These are phyloP conservation scores for Ceratobasidium theobromae DNA, from an alignment of 1,284 basidiomycete species.

Conservation along the genomic window DNA sequence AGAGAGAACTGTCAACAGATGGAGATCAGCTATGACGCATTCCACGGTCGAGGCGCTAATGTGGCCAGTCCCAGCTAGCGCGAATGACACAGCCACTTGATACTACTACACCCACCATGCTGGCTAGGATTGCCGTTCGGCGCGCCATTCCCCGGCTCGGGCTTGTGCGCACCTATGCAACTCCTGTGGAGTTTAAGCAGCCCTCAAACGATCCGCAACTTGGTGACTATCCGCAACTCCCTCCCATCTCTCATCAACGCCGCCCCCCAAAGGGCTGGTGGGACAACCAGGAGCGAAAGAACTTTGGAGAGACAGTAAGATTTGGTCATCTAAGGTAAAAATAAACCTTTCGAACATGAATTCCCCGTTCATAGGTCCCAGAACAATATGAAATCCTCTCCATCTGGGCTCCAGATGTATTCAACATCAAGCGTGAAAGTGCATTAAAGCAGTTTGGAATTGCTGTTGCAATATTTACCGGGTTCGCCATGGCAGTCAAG, in stretches of 20 bases:
- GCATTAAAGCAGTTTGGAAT: constrained; percentile 66
- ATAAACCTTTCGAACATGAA: neutral
- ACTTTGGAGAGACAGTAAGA: constrained; percentile 80
- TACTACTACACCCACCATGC: constrained; percentile 12
- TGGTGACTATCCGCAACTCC: constrained; percentile 75
- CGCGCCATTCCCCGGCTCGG: constrained; percentile 38
- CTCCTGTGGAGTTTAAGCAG: constrained; percentile 36
- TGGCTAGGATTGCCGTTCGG: constrained; percentile 31
- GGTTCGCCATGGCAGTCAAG: constrained; percentile 59
- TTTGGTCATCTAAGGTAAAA: constrained; percentile 24
- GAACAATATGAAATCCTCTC: constrained; percentile 81
- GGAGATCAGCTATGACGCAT: constrained; percentile 26
- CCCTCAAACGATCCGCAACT: constrained; percentile 58
- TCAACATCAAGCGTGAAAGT: constrained; percentile 53
- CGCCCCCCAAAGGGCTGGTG: constrained; percentile 77
- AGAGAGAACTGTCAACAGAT: neutral
- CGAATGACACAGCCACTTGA: constrained; percentile 3
- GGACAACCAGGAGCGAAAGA: constrained; percentile 78
- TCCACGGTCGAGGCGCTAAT: constrained; percentile 28
- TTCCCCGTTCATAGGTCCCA: constrained; percentile 58
- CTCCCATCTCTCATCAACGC: constrained; percentile 66
- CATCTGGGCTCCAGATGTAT: constrained; percentile 85
- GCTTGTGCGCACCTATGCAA: constrained; percentile 42
- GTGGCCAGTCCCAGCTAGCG: neutral
- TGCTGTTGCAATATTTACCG: constrained; percentile 54